Percentiles rank a stretch among this genome's conserved stretches.
Conservation (phyloP, 1,139 yeast genomes). For the Lodderomyces orthopsilosis region DNA sequence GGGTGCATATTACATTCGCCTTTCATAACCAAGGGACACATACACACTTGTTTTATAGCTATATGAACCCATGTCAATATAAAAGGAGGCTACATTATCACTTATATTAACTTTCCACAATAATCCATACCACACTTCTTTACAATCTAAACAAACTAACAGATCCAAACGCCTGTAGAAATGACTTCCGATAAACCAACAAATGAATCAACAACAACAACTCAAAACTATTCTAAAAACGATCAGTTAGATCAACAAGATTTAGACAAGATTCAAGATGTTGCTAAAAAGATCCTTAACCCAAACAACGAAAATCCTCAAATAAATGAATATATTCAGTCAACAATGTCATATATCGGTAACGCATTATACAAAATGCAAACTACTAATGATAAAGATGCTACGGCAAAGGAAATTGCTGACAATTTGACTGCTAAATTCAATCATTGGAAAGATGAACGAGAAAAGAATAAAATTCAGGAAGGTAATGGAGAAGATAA, state of each 20-base stretch:
- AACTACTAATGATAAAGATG: conserved; percentile 29
- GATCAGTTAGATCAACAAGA: conserved; percentile 9
- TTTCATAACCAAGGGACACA: not conserved
- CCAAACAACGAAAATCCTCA: conserved; percentile 30
- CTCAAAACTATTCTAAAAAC: not conserved
- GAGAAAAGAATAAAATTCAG: conserved; percentile 5
- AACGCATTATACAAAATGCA: conserved; percentile 30
- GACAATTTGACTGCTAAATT: conserved; percentile 32
- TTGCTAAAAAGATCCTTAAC: conserved; percentile 22
- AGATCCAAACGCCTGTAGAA: too few species aligned
- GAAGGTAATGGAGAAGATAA: not conserved
- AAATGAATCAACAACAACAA: not conserved
- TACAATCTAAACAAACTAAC: too few species aligned
- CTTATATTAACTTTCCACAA: not conserved
- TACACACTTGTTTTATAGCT: too few species aligned
- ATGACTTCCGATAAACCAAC: not conserved
- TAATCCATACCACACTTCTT: too few species aligned
- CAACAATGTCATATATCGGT: conserved; percentile 30
- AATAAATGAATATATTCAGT: conserved; percentile 25
- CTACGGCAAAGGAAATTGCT: conserved; percentile 38
- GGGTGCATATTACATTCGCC: conserved; percentile 1
- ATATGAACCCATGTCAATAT: too few species aligned
- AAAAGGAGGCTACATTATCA: too few species aligned
- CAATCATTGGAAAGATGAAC: conserved; percentile 25
- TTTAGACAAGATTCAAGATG: conserved; percentile 14